Evolutionary conservation across 129 eudicot species (phyloP).

Genomic region (Ambrosia artemisiifolia): DNA sequence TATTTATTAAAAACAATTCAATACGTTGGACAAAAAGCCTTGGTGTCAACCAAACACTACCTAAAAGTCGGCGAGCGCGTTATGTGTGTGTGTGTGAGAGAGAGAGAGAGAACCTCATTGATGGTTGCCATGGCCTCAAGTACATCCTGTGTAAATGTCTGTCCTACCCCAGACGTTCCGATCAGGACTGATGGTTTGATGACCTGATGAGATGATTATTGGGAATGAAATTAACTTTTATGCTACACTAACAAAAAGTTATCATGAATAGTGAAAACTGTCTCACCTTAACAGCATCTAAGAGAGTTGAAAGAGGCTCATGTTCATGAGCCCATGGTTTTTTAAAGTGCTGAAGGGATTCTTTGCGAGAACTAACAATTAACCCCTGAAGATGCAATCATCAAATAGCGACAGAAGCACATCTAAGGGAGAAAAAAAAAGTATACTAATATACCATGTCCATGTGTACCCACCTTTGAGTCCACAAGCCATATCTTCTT

Average conservation of each 20-base stretch:
- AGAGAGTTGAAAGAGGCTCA: slow-evolving; percentile 62
- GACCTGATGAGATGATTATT: slow-evolving; percentile 41
- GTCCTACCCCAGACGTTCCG: slow-evolving; percentile 95
- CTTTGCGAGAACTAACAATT: slow-evolving; percentile 74
- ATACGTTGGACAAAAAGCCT: not conserved
- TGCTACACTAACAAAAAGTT: not conserved
- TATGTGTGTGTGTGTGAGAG: slow-evolving; percentile 19
- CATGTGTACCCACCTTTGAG: slow-evolving; percentile 59
- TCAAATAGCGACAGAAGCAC: slow-evolving; percentile 17
- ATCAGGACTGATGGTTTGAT: slow-evolving; percentile 84
- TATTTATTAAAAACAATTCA: too few species aligned
- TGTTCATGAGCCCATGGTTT: slow-evolving; percentile 97
- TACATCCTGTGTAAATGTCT: slow-evolving; percentile 75
- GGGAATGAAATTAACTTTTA: not conserved
- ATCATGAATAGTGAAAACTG: slow-evolving; percentile 1
- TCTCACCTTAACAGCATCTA: slow-evolving; percentile 81
- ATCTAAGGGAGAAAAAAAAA: not conserved
- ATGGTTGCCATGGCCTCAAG: slow-evolving; percentile 75
- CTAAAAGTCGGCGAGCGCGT: not conserved
- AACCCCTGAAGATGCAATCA: slow-evolving; percentile 58
- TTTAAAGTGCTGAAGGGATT: slow-evolving; percentile 88
- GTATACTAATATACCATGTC: not conserved
- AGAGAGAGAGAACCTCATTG: slow-evolving; percentile 53
- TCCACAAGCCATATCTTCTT: slow-evolving; percentile 93
- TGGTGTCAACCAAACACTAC: not conserved